A percentile compares a stretch with the other conserved stretches of the same genome.
phyloP scores from a whole-genome alignment of 106 monocot genomes.

The Allium sativum region DNA sequence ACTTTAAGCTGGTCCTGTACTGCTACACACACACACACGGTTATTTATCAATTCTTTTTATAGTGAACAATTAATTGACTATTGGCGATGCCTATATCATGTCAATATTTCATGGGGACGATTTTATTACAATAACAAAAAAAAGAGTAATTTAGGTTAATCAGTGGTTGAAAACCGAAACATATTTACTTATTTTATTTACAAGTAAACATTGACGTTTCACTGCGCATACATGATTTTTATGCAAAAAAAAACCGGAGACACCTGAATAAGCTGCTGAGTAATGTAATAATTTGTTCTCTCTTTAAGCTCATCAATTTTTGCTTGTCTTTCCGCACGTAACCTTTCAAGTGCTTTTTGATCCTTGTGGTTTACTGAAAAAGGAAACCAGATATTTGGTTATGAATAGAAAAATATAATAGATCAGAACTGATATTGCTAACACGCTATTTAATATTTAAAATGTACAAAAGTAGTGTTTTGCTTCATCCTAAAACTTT shows the following conservation, averaged over 20 bases:
- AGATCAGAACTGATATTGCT: too few species aligned
- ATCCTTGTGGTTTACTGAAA: constrained; percentile 66
- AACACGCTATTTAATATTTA: background rate
- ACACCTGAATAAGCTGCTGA: constrained; percentile 91
- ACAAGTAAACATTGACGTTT: too few species aligned
- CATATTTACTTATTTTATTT: too few species aligned
- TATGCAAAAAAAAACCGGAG: background rate
- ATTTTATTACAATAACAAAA: too few species aligned
- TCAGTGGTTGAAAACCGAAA: too few species aligned
- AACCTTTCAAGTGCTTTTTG: constrained; percentile 76
- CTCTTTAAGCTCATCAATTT: constrained; percentile 96
- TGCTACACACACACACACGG: too few species aligned
- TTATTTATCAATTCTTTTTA: too few species aligned
- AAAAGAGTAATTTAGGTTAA: too few species aligned
- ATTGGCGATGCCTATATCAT: too few species aligned
- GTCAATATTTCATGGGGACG: too few species aligned
- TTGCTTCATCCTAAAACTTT: background rate
- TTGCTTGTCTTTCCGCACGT: constrained; percentile 72
- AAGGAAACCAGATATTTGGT: background rate
- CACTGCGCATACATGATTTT: background rate
- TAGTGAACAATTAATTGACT: too few species aligned
- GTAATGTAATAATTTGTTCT: constrained; percentile 92
- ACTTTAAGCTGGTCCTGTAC: too few species aligned
- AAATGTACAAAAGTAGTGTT: background rate
- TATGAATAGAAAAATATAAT: background rate